Conservation (phyloP, 441 rosid genomes). For the Bruguiera hainesii region DNA sequence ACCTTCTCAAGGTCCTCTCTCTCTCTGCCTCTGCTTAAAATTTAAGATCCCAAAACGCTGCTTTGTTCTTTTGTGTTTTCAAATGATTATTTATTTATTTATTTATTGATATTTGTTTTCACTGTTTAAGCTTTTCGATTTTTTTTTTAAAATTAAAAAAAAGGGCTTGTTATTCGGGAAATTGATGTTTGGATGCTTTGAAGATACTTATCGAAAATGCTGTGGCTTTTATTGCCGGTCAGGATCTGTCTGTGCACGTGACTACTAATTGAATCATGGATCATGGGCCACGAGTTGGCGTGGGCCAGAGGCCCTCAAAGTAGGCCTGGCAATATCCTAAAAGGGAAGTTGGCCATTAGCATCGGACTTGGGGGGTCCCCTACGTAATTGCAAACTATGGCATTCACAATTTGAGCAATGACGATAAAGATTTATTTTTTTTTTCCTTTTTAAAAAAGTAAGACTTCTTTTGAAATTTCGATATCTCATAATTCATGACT, state of each 20-base stretch:
- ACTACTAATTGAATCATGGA: constrained; percentile 40
- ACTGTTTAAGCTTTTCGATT: not conserved
- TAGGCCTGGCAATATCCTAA: constrained; percentile 24
- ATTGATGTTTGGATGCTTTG: too few relatives aligned
- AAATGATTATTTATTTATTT: not conserved
- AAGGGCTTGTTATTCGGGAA: too few relatives aligned
- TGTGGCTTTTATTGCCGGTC: not conserved
- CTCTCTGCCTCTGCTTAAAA: not conserved
- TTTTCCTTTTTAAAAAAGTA: too few relatives aligned
- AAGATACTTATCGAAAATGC: too few relatives aligned
- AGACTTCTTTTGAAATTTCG: too few relatives aligned
- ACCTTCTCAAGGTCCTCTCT: constrained; percentile 64
- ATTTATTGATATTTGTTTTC: not conserved
- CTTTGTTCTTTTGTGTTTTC: not conserved
- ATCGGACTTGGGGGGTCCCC: constrained; percentile 10
- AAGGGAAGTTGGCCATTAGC: constrained; percentile 31
- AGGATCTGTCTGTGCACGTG: constrained; percentile 51
- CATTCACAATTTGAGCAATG: too few relatives aligned
- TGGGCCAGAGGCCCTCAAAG: constrained; percentile 34
- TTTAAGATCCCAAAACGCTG: too few relatives aligned
- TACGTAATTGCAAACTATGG: too few relatives aligned
- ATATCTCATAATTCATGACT: too few relatives aligned
- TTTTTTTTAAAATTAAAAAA: too few relatives aligned
- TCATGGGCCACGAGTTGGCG: constrained; percentile 12
- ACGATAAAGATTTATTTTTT: too few relatives aligned